Evolutionary conservation across 176 grass and related monocot species (phyloP).

Genomic region (Guadua angustifolia): DNA sequence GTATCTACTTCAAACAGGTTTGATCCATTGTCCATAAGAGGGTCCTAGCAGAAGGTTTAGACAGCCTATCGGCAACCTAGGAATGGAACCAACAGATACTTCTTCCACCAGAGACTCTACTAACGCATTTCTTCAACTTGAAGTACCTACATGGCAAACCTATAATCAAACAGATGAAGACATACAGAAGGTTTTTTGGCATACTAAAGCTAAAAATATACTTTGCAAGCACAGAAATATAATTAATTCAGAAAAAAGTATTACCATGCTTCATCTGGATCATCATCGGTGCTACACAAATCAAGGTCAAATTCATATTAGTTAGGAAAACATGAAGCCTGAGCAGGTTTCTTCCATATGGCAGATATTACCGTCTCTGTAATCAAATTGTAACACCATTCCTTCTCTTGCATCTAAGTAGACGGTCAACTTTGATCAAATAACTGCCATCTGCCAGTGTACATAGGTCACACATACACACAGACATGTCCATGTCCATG

Average conservation of each 20-base stretch:
- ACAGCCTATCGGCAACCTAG: conserved; percentile 80
- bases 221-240: not conserved
- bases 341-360: conserved; percentile 77
- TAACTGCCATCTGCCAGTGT: conserved; percentile 87
- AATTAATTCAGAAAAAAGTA: not conserved
- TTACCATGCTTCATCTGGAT: conserved; percentile 91
- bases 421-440: conserved; percentile 80
- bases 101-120: conserved; percentile 52
- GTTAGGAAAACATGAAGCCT: conserved; percentile 59
- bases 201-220: conserved; percentile 6
- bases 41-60: conserved; percentile 65
- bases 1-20: conserved; percentile 70
- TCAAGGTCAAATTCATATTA: conserved; percentile 66
- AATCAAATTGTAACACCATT: conserved; percentile 81
- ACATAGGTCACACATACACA: conserved; percentile 33
- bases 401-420: conserved; percentile 87
- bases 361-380: conserved; percentile 78
- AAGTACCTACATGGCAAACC: conserved; percentile 66
- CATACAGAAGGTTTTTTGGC: not conserved
- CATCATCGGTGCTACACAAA: conserved; percentile 62
- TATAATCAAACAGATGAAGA: conserved; percentile 31
- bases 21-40: conserved; percentile 57
- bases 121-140: conserved; percentile 79
- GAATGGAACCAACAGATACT: conserved; percentile 63
- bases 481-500: conserved; percentile 1